Evolutionary conservation across 2,329 filamentous ascomycete species (phyloP).

Genomic region (Lasiodiplodia sp.): DNA sequence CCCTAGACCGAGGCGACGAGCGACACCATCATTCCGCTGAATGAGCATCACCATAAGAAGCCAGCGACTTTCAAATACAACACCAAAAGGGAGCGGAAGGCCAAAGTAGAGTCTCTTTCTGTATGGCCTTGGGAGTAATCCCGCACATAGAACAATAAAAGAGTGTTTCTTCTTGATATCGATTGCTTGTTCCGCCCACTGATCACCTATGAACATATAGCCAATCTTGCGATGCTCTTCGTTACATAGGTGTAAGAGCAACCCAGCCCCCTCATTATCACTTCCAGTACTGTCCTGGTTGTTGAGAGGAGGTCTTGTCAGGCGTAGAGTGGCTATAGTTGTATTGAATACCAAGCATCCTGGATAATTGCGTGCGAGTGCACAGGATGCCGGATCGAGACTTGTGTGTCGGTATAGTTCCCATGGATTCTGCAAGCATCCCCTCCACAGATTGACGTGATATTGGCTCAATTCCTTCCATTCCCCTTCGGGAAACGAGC

Average conservation of each 20-base stretch:
- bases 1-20: conserved; percentile 1
- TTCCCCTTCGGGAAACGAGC: no score
- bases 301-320: background rate
- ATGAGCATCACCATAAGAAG: background rate
- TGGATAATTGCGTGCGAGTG: background rate
- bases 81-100: no score
- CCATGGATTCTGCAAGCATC: background rate
- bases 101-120: no score
- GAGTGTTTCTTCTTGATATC: background rate
- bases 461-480: no score
- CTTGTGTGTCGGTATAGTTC: background rate
- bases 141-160: background rate
- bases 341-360: background rate
- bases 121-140: no score
- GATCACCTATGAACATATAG: background rate
- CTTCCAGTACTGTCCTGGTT: background rate
- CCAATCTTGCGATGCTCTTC: background rate
- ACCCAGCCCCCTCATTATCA: background rate
- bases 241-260: background rate
- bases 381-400: background rate
- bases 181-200: background rate
- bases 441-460: no score
- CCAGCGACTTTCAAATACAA: background rate
- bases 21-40: background rate
- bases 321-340: background rate